Evolutionary conservation across 148 eudicot genomes (phyloP), one percentile per base, ranked within the genome.

Genomic region (Chenopodium berlandieri): DNA sequence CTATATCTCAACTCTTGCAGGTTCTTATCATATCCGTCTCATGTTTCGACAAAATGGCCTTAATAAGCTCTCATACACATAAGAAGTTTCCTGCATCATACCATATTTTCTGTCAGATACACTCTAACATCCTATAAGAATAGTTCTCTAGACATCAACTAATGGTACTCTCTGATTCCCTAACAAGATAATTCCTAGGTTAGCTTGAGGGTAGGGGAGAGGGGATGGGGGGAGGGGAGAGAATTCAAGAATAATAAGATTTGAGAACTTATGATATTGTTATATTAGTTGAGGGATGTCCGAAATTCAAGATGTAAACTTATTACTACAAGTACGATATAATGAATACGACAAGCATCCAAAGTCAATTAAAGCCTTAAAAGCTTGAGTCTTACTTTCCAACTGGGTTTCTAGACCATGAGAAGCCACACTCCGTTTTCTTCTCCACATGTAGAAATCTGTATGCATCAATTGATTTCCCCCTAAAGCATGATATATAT

Each of bases 371-470:
- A 25, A 56, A 56, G 73, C 4, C 37, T 44, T 9, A 46, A 4
- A 23, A 73, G 4, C 32, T 16, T 25, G 64, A 32, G 79, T 32
- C 95, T 84, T 90, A 94, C 94, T 95, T 95, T 74, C 99, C 99
- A 50, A 95, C 78, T 40, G 99, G 99, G 85, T 95, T 84, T 64
- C 99, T 97, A 2, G 99, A 95, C 99, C 99, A 95, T 69, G 99
- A 95, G 88, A 95, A 95, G 83, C 97, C 99, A 72, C 84, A 66
- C 48, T 95, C 97, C 92, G 88, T 91, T 86, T 95, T 97, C 88
- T 87, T 91, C 81, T 92, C 97, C 87, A 86, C 84, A 87, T 93
- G 97, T 64, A 95, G 88, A 81, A 84, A 77, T 88, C 99, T 89
- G 78, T 95, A 95, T 50, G 97, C 97, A 89, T 95, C 99, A 64